Conservation (phyloP, 2,329 filamentous ascomycete genomes). For the Alternaria sp. region DNA sequence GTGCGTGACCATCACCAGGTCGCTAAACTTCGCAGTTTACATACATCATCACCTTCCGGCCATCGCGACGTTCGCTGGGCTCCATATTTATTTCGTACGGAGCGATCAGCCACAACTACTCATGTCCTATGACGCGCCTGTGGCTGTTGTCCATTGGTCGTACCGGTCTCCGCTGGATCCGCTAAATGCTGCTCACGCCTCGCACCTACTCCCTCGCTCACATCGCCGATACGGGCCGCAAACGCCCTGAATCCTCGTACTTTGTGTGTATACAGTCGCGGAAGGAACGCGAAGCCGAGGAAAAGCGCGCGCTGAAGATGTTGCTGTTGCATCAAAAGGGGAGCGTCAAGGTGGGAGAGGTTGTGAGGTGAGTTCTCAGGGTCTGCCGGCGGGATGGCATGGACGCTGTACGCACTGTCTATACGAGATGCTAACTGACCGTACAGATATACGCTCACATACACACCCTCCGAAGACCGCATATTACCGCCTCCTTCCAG, state of each 20-base stretch:
- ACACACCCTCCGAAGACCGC: constrained; percentile 85
- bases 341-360: constrained; percentile 91
- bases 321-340: constrained; percentile 89
- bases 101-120: constrained; percentile 12
- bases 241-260: constrained; percentile 39
- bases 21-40: not conserved
- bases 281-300: constrained; percentile 40
- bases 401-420: not conserved
- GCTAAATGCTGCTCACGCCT: constrained; percentile 51
- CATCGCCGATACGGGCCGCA: constrained; percentile 41
- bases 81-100: not conserved
- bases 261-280: constrained; percentile 42
- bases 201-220: constrained; percentile 49
- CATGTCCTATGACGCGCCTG: constrained; percentile 23
- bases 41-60: constrained; percentile 4
- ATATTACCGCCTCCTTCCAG: constrained; percentile 84
- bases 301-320: constrained; percentile 63
- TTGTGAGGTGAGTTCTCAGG: constrained; percentile 68
- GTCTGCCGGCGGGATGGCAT: not conserved
- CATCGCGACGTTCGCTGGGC: not conserved
- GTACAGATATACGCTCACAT: constrained; percentile 78
- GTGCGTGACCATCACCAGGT: constrained; percentile 10
- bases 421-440: not conserved
- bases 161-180: constrained; percentile 29
- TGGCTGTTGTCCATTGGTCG: constrained; percentile 20